These are phyloP conservation scores for Penicillium frequentans DNA, from an alignment of 2,329 filamentous ascomycete species.

Conservation along the genomic window DNA sequence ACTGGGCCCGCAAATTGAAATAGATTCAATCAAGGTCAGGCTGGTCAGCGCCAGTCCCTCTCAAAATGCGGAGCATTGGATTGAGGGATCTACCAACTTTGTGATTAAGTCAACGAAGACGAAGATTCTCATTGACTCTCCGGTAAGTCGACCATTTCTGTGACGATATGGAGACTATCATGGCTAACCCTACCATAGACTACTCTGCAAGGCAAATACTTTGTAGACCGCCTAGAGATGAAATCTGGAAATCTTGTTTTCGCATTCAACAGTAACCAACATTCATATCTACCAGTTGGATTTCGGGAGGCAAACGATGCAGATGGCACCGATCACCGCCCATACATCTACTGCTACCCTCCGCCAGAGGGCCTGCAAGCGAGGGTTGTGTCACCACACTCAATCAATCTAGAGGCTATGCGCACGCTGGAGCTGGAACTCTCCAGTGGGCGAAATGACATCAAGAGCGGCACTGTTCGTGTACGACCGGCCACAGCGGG, in stretches of 20 bases:
- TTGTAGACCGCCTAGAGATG: conserved; percentile 70
- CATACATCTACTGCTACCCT: conserved; percentile 73
- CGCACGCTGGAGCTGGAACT: conserved; percentile 75
- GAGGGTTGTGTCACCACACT: conserved; percentile 63
- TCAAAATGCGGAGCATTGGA: conserved; percentile 66
- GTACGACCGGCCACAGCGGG: conserved; percentile 63
- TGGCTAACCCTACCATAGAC: conserved; percentile 23
- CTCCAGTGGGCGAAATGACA: conserved; percentile 71
- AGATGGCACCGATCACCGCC: conserved; percentile 50
- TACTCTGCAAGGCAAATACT: conserved; percentile 65
- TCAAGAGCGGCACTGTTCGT: conserved; percentile 50
- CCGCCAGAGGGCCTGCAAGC: conserved; percentile 67
- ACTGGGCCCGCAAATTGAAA: conserved; percentile 66
- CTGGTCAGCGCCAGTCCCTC: conserved; percentile 53
- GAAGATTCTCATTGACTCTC: conserved; percentile 51
- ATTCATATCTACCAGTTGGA: conserved; percentile 33
- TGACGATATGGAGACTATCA: neutral
- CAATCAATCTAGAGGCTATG: conserved; percentile 76
- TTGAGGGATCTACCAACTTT: conserved; percentile 52
- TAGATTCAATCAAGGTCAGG: conserved; percentile 65
- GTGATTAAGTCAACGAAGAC: conserved; percentile 58
- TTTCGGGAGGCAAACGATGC: conserved; percentile 36
- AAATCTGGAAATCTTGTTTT: conserved; percentile 42
- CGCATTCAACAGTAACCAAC: conserved; percentile 28
- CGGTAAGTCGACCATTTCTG: conserved; percentile 33